These are phyloP conservation scores for Emiliania huxleyi DNA, from an alignment of 78 protist species.

Conservation along the genomic window DNA sequence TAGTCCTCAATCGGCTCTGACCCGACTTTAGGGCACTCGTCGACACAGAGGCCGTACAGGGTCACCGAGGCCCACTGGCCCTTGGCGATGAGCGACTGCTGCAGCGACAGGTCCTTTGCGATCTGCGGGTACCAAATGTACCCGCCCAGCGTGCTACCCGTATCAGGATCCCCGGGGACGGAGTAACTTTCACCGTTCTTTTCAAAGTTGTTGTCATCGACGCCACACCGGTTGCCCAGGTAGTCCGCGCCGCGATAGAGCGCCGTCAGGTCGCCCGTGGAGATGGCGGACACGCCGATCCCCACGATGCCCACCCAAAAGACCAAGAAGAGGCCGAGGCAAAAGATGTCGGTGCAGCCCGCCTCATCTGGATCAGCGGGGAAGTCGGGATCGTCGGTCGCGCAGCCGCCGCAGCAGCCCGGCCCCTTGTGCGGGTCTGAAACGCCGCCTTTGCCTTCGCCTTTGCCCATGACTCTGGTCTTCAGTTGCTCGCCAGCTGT, in stretches of 20 bases:
- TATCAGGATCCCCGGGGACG: no score
- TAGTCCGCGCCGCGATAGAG: background rate
- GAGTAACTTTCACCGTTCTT: no score
- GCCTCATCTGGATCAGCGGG: background rate
- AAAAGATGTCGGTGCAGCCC: conserved; percentile 63
- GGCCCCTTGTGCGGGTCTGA: no score
- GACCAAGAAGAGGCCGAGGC: conserved; percentile 67
- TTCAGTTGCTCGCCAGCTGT: no score
- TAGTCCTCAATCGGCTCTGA: no score
- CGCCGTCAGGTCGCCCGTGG: conserved; percentile 61
- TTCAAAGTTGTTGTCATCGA: background rate
- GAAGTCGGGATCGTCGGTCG: no score
- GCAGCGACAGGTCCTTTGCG: background rate
- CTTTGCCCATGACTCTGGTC: no score
- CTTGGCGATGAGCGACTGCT: background rate
- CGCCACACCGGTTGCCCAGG: conserved; percentile 18
- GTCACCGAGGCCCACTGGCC: background rate
- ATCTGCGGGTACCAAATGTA: background rate
- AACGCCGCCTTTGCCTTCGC: no score
- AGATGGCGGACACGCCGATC: conserved; percentile 50
- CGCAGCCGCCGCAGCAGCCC: no score
- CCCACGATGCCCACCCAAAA: conserved; percentile 79
- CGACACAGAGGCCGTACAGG: background rate
- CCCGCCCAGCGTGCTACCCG: no score
- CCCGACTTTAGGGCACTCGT: background rate